Evolutionary conservation across 2,329 filamentous ascomycete species (phyloP), one percentile per base, ranked within the genome.

Genomic region (Blastomyces emzantsi): DNA sequence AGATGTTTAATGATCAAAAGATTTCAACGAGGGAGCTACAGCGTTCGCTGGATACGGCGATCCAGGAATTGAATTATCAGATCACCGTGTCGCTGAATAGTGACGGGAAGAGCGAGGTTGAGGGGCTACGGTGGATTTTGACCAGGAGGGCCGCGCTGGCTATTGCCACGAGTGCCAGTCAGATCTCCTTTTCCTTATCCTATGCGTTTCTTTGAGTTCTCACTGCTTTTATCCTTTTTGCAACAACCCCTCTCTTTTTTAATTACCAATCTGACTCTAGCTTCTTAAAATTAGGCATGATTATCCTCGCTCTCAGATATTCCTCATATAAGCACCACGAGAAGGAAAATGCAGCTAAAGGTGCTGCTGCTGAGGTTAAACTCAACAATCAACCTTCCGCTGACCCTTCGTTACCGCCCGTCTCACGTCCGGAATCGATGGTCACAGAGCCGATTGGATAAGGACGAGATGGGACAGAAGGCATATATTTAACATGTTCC

Each of bases 61-160:
- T 96, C 66, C 92, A 97, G 81, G 89, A 96, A 78, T 83, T 97
- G 69, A 96, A 93, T 77, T 96, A 97, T 78, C 94, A 96, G 74
- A 97, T 99, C 75, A 95, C 90, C 28, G 91, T 96, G 41, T 83
- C 85, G 51, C 83, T 99, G 54, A 95, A 91, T 74, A 94, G 90
- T 66, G 94, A 97, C 75, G 87, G 89, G 58, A 92, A 93, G 74
- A 93, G 90, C 4, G 90, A 97, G 70, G 92, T 97, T 59, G 94
- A 99, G 75, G 89, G 88, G 1, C 79, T 99, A 59, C 83, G 94
- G 65, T 97, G 94, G 94, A 87, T 97, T 52, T 77, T 88, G 64
- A 88, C 86, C 11, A 77, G 86, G 56, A 78, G 86, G n/a, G 85
- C 85, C 1, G 85, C 85, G 17, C 77, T 85, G 64, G 83, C 85